Percentiles rank a stretch among this genome's conserved stretches.
Evolutionary conservation across 139 green algal species (phyloP).

Genomic region (Picochlorum sp.): DNA sequence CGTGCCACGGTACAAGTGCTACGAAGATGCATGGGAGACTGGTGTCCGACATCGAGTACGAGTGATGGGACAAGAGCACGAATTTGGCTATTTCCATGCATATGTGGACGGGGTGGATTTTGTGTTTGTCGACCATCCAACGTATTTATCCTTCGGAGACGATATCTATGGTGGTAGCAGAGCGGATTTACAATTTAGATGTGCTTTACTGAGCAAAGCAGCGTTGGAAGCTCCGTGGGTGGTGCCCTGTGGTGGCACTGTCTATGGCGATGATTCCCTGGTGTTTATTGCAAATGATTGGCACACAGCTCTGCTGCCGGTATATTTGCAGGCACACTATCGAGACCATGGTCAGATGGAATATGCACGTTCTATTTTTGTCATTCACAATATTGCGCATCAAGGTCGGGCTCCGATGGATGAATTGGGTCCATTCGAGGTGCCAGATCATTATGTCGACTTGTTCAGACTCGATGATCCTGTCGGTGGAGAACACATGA

Average conservation of each 20-base stretch:
- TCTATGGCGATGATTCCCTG: constrained; percentile 81
- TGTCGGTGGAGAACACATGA: constrained; percentile 95
- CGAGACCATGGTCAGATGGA: constrained; percentile 87
- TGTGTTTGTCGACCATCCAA: constrained; percentile 87
- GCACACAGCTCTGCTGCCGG: constrained; percentile 81
- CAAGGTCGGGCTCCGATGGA: constrained; percentile 83
- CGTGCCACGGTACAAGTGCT: constrained; percentile 67
- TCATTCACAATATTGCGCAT: constrained; percentile 92
- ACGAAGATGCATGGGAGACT: constrained; percentile 64
- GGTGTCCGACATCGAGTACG: constrained; percentile 50
- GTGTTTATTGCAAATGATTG: constrained; percentile 92
- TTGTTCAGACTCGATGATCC: constrained; percentile 74
- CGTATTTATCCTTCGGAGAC: constrained; percentile 43
- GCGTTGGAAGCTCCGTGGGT: constrained; percentile 79
- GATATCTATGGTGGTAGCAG: constrained; percentile 74
- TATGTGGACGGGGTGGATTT: constrained; percentile 80
- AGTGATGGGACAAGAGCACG: constrained; percentile 51
- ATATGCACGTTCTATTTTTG: constrained; percentile 73
- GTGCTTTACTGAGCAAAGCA: constrained; percentile 70
- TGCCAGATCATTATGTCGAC: constrained; percentile 66
- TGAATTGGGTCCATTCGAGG: constrained; percentile 67
- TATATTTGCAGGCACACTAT: constrained; percentile 94
- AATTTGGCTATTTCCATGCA: constrained; percentile 77
- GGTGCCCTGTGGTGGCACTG: constrained; percentile 67
- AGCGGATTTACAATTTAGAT: constrained; percentile 65